Base-by-base conservation (phyloP, 306 rosid genomes). In the Neltuma alba region DNA sequence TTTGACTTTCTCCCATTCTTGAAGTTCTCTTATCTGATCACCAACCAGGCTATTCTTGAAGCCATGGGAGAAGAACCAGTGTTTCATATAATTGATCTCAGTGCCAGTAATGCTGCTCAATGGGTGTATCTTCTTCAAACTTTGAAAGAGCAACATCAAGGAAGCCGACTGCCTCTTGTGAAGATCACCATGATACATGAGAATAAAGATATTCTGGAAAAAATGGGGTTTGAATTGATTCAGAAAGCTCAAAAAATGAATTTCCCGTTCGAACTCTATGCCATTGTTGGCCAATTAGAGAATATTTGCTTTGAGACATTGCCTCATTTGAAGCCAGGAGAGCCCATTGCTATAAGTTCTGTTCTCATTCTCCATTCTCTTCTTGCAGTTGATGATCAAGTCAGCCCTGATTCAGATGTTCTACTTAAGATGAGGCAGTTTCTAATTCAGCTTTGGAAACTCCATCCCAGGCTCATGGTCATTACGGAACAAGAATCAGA, bases 401-500 rank as follows among this genome's bases (percentile, higher is more conserved):
- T 64, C 1, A 81, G 84, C 61, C 91, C 94, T 1, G 85, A 85
- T 74, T 81, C 83, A 5, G 37, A 86, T 31, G 58, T 79, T 9
- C 83, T 92, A 33, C 92, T 89, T 27, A 58, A 25, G 11, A 86
- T 90, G 86, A 91, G 78, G 65, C 79, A 70, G 30, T 91, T 91
- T 76, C 72, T 91, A 7, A 72, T 78, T 52, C 44, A 75, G 87
- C 30, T 91, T 1, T 80, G 88, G 90, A 82, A 79, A 36, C 86
- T 91, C 11, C 87, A 88, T 12, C 94, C 94, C 0, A 91, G 79
- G 77, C 20, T 91, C 2, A 83, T 89, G 90, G 88, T 93, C 20
- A 55, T 93, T 15, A 89, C 90, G 0, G 97, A 93, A 83, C 94
- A 89, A 75, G 94, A 93, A 54, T 87, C 91, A 31, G 84, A 88